These are phyloP conservation scores for Ascodesmis nigricans DNA, from an alignment of 495 filamentous ascomycete species.

Conservation along the genomic window DNA sequence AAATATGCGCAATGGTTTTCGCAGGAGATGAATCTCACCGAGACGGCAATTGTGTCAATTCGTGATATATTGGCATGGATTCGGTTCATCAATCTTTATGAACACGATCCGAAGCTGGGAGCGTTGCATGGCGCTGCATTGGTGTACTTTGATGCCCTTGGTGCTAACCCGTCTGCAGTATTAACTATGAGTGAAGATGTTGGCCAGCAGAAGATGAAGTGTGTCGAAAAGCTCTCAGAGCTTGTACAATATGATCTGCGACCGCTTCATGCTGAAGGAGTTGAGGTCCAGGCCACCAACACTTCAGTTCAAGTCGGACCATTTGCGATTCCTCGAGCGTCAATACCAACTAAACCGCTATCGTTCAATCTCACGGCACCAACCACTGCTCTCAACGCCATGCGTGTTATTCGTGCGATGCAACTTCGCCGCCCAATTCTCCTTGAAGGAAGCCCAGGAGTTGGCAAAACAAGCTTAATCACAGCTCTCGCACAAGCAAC, in stretches of 20 bases:
- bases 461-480: slow-evolving; percentile 89
- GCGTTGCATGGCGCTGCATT: slow-evolving; percentile 78
- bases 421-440: slow-evolving; percentile 77
- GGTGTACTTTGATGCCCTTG: slow-evolving; percentile 86
- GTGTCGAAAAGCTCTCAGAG: slow-evolving; percentile 46
- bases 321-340: no score
- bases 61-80: slow-evolving; percentile 85
- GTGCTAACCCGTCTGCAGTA: slow-evolving; percentile 76
- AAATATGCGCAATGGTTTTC: slow-evolving; percentile 87
- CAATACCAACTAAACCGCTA: no score
- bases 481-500: slow-evolving; percentile 58
- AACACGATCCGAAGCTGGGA: slow-evolving; percentile 31
- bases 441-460: slow-evolving; percentile 85
- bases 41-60: slow-evolving; percentile 55
- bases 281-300: no score
- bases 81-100: slow-evolving; percentile 59
- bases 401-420: slow-evolving; percentile 75
- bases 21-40: slow-evolving; percentile 45
- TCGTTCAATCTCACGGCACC: slow-evolving; percentile 66
- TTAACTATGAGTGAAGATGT: slow-evolving; percentile 37
- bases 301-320: no score
- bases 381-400: slow-evolving; percentile 71
- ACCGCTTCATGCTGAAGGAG: slow-evolving; percentile 32
- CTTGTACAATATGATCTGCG: slow-evolving; percentile 41
- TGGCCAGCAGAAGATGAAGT: slow-evolving; percentile 38